Evolutionary conservation across 306 rosid genomes (phyloP), one percentile per base, ranked within the genome.

Genomic region (Cicer bijugum): DNA sequence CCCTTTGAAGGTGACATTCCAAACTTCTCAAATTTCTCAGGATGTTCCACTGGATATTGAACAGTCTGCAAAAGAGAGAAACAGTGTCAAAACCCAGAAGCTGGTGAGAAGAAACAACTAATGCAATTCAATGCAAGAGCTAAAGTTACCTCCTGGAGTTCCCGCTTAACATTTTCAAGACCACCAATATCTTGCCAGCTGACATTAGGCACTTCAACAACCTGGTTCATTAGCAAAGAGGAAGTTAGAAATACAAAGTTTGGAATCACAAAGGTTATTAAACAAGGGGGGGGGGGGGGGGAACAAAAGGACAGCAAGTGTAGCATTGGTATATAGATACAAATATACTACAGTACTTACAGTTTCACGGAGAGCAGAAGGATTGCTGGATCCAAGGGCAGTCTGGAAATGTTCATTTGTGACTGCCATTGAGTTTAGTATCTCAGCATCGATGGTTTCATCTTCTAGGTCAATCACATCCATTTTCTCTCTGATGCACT

Each of bases 1-100:
- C 99, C 99, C 85, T 94, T 94, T 6, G 99, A 94, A 51, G 99
- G 99, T 5, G 99, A 94, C 99, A 94, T 94, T 42, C 99, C 99
- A 72, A 93, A 93, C 84, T 93, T 93, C 83, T 93, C 97, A 8
- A 93, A 93, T 33, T 93, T 93, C 82, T 93, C 98, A 19, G 99
- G 99, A 83, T 94, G 99, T 76, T 94, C 99, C 81, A 94, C 99
- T 15, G 99, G 99, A 79, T 94, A 94, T 83, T 94, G 99, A 78
- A 94, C 99, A 45, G 99, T 94, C 99, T 94, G 88, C 85, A 78
- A 57, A 69, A 82, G 15, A 46, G 14, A 46, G 35, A 28, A 72
- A 75, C 14, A 38, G 20, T 16, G 69, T 79, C 42, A 56, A 42
- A 70, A 40, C 64, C 57, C 9, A 47, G 72, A 66, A 15, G 57